A percentile compares a stretch with the other conserved stretches of the same genome.
These are phyloP conservation scores for Aspergillus sp. DNA, from an alignment of 2,329 filamentous ascomycete species.

Conservation along the genomic window DNA sequence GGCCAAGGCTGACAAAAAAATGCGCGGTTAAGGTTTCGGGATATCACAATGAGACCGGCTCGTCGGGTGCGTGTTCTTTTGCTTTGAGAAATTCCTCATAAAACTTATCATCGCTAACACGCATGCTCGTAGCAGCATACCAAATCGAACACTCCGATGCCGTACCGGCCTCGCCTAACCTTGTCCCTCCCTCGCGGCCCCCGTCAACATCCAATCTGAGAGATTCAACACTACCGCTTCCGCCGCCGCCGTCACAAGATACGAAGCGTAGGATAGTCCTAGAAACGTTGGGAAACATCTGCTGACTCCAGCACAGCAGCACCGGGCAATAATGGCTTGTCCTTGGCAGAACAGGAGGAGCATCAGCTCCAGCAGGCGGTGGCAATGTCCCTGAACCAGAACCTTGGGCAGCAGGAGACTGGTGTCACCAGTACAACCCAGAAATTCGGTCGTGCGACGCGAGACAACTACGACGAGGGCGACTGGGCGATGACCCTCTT, in stretches of 20 bases:
- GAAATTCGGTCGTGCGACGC: slow-evolving; percentile 56
- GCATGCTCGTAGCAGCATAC: slow-evolving; percentile 30
- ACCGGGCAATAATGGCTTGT: slow-evolving; percentile 34
- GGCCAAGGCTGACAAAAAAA: slow-evolving; percentile 8
- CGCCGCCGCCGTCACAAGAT: slow-evolving; percentile 24
- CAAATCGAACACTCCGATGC: slow-evolving; percentile 39
- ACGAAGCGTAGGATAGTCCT: slow-evolving; percentile 26
- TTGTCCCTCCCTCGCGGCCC: slow-evolving; percentile 47
- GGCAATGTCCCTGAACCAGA: slow-evolving; percentile 46
- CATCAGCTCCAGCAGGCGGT: slow-evolving; percentile 48
- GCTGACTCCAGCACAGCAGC: slow-evolving; percentile 24
- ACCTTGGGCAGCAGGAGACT: slow-evolving; percentile 53
- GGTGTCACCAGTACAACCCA: slow-evolving; percentile 48
- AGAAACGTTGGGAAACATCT: not conserved
- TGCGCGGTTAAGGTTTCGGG: slow-evolving; percentile 18
- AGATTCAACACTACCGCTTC: slow-evolving; percentile 25
- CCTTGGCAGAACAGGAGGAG: slow-evolving; percentile 45
- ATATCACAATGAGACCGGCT: slow-evolving; percentile 26
- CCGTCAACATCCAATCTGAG: slow-evolving; percentile 44
- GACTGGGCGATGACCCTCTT: slow-evolving; percentile 58
- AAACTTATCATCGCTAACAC: not conserved
- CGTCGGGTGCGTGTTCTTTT: slow-evolving; percentile 25
- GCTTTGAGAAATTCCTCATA: too few relatives aligned
- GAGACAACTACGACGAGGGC: slow-evolving; percentile 53
- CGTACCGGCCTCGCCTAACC: slow-evolving; percentile 32